Percentiles rank a stretch among this genome's conserved stretches.
These are phyloP conservation scores for Tetradesmus lagerheimii DNA, from an alignment of 139 green algal species.

Conservation along the genomic window DNA sequence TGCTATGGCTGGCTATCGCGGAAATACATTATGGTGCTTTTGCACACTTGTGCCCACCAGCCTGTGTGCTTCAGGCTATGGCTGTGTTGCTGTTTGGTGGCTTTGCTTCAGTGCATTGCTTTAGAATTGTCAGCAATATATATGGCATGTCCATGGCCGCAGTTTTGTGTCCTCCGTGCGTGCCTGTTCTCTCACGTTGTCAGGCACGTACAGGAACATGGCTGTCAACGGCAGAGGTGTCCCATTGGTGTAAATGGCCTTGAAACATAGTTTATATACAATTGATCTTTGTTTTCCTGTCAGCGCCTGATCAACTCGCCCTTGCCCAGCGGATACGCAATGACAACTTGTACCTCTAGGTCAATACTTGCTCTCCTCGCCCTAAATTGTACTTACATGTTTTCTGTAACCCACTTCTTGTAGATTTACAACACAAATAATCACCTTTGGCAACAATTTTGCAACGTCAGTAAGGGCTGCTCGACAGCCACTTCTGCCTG, in stretches of 20 bases:
- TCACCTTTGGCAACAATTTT: not conserved
- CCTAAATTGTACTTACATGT: not conserved
- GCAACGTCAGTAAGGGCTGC: not conserved
- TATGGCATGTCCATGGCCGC: too few species aligned
- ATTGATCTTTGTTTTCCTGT: not conserved
- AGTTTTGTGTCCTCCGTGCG: too few species aligned
- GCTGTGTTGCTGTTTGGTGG: too few species aligned
- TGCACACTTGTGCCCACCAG: too few species aligned
- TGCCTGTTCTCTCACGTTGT: too few species aligned
- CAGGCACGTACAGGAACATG: too few species aligned
- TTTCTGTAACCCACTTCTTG: not conserved
- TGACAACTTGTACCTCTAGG: constrained; percentile 6
- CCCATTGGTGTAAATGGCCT: not conserved
- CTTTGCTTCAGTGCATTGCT: too few species aligned
- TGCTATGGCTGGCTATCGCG: too few species aligned
- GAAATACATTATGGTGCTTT: too few species aligned
- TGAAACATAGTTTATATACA: not conserved
- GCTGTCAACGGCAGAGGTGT: not conserved
- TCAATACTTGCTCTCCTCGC: not conserved
- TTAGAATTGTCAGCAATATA: too few species aligned
- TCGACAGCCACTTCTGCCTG: not conserved
- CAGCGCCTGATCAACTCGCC: not conserved
- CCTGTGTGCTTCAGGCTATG: too few species aligned
- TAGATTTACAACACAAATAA: not conserved
- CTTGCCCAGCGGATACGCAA: not conserved